These are phyloP conservation scores for Dacryopinax spathularia DNA, from an alignment of 768 basidiomycete genomes.

Conservation along the genomic window DNA sequence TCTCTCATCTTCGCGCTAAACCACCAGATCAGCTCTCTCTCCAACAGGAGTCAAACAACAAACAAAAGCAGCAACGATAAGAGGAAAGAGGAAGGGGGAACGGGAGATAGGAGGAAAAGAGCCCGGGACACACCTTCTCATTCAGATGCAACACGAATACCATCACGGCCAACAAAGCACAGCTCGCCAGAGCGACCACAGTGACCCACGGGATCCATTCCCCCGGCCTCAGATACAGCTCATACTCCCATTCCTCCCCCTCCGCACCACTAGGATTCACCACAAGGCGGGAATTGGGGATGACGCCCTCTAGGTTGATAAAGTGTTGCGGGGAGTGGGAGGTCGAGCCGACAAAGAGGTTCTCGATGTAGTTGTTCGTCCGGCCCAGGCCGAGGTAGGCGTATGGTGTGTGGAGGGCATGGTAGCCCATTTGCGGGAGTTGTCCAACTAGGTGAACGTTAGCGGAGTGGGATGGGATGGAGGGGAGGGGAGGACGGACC, in stretches of 20 bases:
- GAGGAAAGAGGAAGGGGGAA: not conserved
- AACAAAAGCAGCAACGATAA: too few species aligned
- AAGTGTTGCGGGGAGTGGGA: constrained; percentile 55
- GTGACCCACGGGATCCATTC: constrained; percentile 98
- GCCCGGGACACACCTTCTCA: constrained; percentile 60
- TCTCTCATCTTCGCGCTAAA: constrained; percentile 80
- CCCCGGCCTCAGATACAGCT: constrained; percentile 83
- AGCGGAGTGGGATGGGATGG: constrained; percentile 2
- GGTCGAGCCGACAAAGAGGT: constrained; percentile 89
- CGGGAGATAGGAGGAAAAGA: not conserved
- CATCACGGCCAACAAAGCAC: constrained; percentile 58
- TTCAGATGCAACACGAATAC: constrained; percentile 78
- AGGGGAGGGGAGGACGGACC: constrained; percentile 30
- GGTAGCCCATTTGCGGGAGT: constrained; percentile 84
- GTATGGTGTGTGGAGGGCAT: constrained; percentile 80
- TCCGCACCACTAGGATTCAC: constrained; percentile 59
- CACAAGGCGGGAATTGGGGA: constrained; percentile 94
- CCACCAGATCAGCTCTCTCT: not conserved
- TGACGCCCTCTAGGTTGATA: constrained; percentile 91
- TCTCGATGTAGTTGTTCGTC: constrained; percentile 99
- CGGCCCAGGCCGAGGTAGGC: constrained; percentile 92
- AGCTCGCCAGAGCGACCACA: constrained; percentile 64
- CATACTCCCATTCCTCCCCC: constrained; percentile 55
- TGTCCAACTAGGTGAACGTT: constrained; percentile 54
- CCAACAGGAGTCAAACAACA: constrained; percentile 10